Conservation (phyloP, 2,329 filamentous ascomycete species). For the Chalara sp. region DNA sequence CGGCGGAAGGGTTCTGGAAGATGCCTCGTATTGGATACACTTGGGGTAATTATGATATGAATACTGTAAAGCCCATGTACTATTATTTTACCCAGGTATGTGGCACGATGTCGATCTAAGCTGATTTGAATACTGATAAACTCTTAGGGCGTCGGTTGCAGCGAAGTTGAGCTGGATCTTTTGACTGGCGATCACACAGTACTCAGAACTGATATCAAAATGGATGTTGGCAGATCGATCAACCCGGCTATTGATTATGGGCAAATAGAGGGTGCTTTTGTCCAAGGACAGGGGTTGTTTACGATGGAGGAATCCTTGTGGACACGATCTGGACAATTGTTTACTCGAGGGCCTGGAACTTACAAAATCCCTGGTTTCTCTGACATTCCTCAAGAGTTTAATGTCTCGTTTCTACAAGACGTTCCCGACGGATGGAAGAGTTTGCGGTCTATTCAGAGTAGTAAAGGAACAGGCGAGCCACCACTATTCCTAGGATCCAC, state of each 20-base stretch:
- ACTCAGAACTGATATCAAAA: slow-evolving; percentile 82
- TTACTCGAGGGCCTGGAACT: slow-evolving; percentile 59
- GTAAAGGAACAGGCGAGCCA: slow-evolving; percentile 52
- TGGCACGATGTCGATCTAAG: background rate
- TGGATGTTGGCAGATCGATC: slow-evolving; percentile 76
- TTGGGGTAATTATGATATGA: slow-evolving; percentile 55
- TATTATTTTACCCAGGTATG: slow-evolving; percentile 85
- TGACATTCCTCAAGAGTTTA: slow-evolving; percentile 71
- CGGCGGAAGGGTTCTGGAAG: slow-evolving; percentile 91
- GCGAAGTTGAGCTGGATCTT: slow-evolving; percentile 86
- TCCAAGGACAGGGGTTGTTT: slow-evolving; percentile 72
- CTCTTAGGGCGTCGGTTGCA: slow-evolving; percentile 63
- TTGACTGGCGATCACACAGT: slow-evolving; percentile 90
- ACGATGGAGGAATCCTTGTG: slow-evolving; percentile 67
- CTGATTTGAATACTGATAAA: background rate
- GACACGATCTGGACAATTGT: slow-evolving; percentile 53
- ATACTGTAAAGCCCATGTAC: slow-evolving; percentile 66
- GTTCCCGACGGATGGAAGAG: slow-evolving; percentile 40
- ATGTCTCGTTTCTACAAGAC: slow-evolving; percentile 24
- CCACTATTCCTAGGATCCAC: slow-evolving; percentile 50
- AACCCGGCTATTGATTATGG: slow-evolving; percentile 71
- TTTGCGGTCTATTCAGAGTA: slow-evolving; percentile 46
- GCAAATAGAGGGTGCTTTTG: slow-evolving; percentile 74
- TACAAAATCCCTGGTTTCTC: slow-evolving; percentile 89
- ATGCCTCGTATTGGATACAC: slow-evolving; percentile 92